Evolutionary conservation across 2,329 filamentous ascomycete species (phyloP), one percentile per base, ranked within the genome.

Genomic region (Beauveria asiatica): DNA sequence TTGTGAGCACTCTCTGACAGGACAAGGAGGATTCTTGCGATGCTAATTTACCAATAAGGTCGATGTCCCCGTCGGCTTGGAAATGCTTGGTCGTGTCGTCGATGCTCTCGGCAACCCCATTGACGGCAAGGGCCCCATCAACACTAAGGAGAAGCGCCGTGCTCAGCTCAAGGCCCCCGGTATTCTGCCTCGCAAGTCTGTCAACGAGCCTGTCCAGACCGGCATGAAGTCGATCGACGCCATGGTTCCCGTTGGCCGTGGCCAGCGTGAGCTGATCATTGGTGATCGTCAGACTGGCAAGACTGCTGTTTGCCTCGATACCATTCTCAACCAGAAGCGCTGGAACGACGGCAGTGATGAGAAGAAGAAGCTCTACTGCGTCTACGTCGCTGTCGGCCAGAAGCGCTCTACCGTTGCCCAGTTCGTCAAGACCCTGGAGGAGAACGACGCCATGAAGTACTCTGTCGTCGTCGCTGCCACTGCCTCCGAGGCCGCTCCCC

Each of bases 371-470:
- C 91, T 99, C 62, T 99, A 96, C 90, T 97, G 93, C 77, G 83
- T 99, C 80, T 99, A 99, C 86, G 94, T 97, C 72, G 94, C 94
- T 74, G 87, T 99, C 71, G 94, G 94, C 74, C 94, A 99, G 87
- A 99, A 99, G 88, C 92, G 94, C 78, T 97, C 94, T 70, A 99
- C 94, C 70, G 93, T 99, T 71, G 94, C 94, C 69, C 94, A 99
- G 85, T 88, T 99, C 72, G 94, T 99, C 84, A 92, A 97, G 90
- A 97, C 94, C 66, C 90, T 99, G 62, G 93, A 97, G 86, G 93
- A 97, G 88, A 96, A 97, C 78, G 92, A 97, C 72, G 92, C 94
- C 74, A 96, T 99, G 92, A 96, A 97, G 83, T 99, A 97, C 86
- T 87, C 83, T 68, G 86, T 96, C 67, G 77, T 99, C 67, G 91